These are phyloP conservation scores for Boehmeria nivea DNA, from an alignment of 306 rosid genomes.

Conservation along the genomic window DNA sequence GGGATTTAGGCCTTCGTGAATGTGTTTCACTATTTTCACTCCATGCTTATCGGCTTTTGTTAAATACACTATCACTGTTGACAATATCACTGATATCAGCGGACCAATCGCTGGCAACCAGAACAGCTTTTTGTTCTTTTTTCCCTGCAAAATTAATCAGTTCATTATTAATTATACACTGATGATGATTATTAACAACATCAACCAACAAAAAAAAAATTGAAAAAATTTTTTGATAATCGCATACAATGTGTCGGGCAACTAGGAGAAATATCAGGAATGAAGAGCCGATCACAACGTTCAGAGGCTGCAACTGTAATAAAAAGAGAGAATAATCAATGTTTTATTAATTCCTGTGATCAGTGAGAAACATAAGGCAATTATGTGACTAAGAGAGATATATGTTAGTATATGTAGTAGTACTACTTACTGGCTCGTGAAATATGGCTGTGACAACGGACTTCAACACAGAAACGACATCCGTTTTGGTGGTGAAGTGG, in stretches of 20 bases:
- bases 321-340: neutral
- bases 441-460: slow-evolving; percentile 45
- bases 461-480: slow-evolving; percentile 55
- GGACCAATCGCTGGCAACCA: slow-evolving; percentile 87
- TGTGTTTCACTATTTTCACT: slow-evolving; percentile 68
- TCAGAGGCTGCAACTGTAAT: slow-evolving; percentile 64
- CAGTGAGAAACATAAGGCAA: no score
- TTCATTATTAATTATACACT: no score
- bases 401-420: neutral
- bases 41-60: slow-evolving; percentile 72
- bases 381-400: no score
- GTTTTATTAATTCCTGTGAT: no score
- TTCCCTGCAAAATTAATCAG: slow-evolving; percentile 50
- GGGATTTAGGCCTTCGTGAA: slow-evolving; percentile 64
- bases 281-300: slow-evolving; percentile 49
- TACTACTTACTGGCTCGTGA: slow-evolving; percentile 35
- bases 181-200: no score
- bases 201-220: neutral
- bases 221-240: neutral
- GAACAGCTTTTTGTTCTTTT: slow-evolving; percentile 64
- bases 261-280: slow-evolving; percentile 68
- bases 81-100: slow-evolving; percentile 60
- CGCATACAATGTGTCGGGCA: slow-evolving; percentile 62
- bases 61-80: slow-evolving; percentile 69
- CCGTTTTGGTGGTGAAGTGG: slow-evolving; percentile 65